Conservation (phyloP, 306 rosid genomes). For the Acacia acuminata region DNA sequence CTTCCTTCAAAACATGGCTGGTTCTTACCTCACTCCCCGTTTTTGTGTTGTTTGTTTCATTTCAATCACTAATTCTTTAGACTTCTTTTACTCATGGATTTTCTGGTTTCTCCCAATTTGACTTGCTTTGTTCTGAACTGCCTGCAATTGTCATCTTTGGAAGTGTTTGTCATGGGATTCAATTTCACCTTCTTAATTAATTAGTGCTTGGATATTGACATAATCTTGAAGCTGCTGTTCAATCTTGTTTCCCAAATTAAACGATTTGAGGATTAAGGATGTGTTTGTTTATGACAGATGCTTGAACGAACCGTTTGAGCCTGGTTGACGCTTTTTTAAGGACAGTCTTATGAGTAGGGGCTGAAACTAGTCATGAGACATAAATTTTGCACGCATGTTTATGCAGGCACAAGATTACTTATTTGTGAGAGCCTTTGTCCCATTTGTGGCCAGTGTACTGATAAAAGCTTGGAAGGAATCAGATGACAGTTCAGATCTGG, state of each 20-base stretch:
- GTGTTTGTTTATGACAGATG: neutral
- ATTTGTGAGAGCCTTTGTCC: constrained; percentile 70
- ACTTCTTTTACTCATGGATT: neutral
- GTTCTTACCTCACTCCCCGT: constrained; percentile 30
- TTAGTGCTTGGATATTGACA: neutral
- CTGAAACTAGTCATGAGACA: neutral
- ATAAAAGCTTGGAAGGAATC: constrained; percentile 74
- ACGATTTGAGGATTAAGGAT: neutral
- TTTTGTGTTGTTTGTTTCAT: neutral
- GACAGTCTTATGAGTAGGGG: neutral
- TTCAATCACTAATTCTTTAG: neutral
- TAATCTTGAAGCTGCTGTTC: neutral
- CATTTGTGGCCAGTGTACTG: constrained; percentile 62
- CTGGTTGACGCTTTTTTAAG: neutral
- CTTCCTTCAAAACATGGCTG: constrained; percentile 80
- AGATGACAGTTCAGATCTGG: constrained; percentile 55
- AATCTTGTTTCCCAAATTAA: neutral
- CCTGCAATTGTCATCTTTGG: neutral
- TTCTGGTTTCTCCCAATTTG: neutral
- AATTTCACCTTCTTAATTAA: neutral
- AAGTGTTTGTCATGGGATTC: neutral
- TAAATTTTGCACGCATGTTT: neutral
- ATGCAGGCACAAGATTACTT: constrained; percentile 79
- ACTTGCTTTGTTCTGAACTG: neutral
- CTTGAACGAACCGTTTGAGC: neutral